Percentiles rank a stretch among this genome's conserved stretches.
These are phyloP conservation scores for Colletotrichum sp. DNA, from an alignment of 2,329 filamentous ascomycete species.

Conservation along the genomic window DNA sequence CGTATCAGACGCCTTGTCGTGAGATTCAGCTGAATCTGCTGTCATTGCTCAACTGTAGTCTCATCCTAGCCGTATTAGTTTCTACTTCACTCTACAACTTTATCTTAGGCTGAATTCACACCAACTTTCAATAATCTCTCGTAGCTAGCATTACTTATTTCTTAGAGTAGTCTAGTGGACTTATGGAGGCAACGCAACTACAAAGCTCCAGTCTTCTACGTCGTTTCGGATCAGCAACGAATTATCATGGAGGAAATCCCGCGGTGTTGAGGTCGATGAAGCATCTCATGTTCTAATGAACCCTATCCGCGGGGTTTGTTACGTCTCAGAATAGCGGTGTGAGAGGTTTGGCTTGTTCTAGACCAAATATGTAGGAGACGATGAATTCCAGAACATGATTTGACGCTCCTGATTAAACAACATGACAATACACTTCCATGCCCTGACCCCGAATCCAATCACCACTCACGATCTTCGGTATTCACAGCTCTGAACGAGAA, in stretches of 20 bases:
- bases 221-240: not conserved
- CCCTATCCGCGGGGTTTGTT: not conserved
- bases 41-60: too few species aligned
- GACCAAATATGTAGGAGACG: not conserved
- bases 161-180: not conserved
- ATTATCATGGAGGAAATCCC: not conserved
- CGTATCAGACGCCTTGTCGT: not conserved
- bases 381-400: not conserved
- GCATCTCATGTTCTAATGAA: not conserved
- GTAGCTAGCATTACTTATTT: not conserved
- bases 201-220: not conserved
- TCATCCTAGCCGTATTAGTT: too few species aligned
- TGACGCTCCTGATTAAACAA: not conserved
- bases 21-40: not conserved
- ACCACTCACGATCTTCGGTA: not conserved
- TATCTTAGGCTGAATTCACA: not conserved
- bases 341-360: not conserved
- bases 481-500: not conserved
- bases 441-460: not conserved
- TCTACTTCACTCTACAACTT: too few species aligned
- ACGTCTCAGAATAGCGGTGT: rapidly evolving
- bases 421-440: not conserved
- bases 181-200: rapidly evolving
- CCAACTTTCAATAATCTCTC: not conserved
- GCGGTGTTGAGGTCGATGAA: not conserved